Percentiles rank a stretch among this genome's conserved stretches.
Evolutionary conservation across 148 eudicot genomes (phyloP).

Genomic region (Heliosperma pusillum): DNA sequence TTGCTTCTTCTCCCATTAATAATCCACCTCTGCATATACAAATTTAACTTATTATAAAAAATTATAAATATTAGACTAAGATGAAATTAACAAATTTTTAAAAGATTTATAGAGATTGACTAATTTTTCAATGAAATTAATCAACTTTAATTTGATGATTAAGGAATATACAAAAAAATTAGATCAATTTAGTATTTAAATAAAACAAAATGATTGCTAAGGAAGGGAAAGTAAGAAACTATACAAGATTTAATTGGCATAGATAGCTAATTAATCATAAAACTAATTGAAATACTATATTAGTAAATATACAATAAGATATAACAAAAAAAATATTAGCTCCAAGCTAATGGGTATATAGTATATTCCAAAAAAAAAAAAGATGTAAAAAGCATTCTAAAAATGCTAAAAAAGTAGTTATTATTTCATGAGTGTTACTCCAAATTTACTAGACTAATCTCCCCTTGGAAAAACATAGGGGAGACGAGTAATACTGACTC

Average conservation of each 20-base stretch:
- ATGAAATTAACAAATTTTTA: not conserved
- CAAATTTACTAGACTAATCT: not conserved
- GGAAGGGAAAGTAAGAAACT: not conserved
- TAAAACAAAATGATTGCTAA: not conserved
- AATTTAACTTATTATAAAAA: not conserved
- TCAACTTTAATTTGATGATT: too few relatives aligned
- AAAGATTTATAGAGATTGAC: not conserved
- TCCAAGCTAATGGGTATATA: too few relatives aligned
- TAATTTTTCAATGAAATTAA: too few relatives aligned
- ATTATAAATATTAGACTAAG: not conserved
- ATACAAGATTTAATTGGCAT: slow-evolving; percentile 7
- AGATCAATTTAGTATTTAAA: not conserved
- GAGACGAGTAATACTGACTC: not conserved
- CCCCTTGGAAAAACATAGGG: not conserved
- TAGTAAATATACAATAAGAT: too few relatives aligned
- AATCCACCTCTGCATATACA: slow-evolving; percentile 45
- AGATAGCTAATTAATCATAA: not conserved
- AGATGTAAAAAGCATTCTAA: too few relatives aligned
- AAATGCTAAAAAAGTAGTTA: too few relatives aligned
- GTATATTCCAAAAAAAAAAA: too few relatives aligned
- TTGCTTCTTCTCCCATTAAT: slow-evolving; percentile 40
- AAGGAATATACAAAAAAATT: too few relatives aligned
- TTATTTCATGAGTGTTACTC: not conserved
- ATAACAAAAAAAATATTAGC: too few relatives aligned
- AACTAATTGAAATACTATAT: not conserved